These are phyloP conservation scores for Candida silvatica DNA, from an alignment of 805 yeast genomes.

Conservation along the genomic window DNA sequence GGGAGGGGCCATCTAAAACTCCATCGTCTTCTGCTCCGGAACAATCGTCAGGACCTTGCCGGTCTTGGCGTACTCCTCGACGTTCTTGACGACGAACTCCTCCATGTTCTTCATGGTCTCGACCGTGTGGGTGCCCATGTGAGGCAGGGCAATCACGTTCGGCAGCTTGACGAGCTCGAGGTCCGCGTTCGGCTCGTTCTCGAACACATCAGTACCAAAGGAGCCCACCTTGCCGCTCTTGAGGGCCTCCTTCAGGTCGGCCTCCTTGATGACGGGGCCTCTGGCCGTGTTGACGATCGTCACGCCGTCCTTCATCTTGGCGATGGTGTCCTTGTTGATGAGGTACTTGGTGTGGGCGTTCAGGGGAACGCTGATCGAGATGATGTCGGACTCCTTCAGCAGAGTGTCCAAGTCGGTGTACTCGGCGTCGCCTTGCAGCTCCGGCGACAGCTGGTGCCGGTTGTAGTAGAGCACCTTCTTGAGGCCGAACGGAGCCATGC, in stretches of 20 bases:
- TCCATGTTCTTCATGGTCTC: slow-evolving; percentile 81
- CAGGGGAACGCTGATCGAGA: slow-evolving; percentile 72
- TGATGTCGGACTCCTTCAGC: slow-evolving; percentile 52
- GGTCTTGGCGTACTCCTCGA: slow-evolving; percentile 41
- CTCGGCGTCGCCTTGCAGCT: slow-evolving; percentile 58
- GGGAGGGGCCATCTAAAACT: too few species aligned
- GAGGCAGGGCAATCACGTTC: slow-evolving; percentile 78
- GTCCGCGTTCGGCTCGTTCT: slow-evolving; percentile 61
- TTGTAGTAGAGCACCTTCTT: slow-evolving; percentile 63
- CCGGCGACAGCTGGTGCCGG: slow-evolving; percentile 49
- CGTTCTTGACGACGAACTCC: slow-evolving; percentile 62
- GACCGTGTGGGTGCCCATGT: slow-evolving; percentile 73
- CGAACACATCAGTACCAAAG: slow-evolving; percentile 71
- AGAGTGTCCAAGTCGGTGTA: slow-evolving; percentile 66
- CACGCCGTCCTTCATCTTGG: slow-evolving; percentile 72
- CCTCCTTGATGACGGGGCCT: slow-evolving; percentile 75
- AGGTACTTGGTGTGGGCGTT: slow-evolving; percentile 64
- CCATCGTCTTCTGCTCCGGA: too few species aligned
- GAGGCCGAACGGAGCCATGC: slow-evolving; percentile 72
- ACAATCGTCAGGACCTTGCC: slow-evolving; percentile 72
- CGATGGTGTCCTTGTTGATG: slow-evolving; percentile 50
- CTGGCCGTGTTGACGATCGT: slow-evolving; percentile 83
- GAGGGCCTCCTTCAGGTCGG: slow-evolving; percentile 44
- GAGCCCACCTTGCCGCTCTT: slow-evolving; percentile 58
- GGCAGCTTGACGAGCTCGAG: slow-evolving; percentile 52